Conservation (phyloP, 192 early-diverging fungal genomes). For the Chytriomyces hyalinus region DNA sequence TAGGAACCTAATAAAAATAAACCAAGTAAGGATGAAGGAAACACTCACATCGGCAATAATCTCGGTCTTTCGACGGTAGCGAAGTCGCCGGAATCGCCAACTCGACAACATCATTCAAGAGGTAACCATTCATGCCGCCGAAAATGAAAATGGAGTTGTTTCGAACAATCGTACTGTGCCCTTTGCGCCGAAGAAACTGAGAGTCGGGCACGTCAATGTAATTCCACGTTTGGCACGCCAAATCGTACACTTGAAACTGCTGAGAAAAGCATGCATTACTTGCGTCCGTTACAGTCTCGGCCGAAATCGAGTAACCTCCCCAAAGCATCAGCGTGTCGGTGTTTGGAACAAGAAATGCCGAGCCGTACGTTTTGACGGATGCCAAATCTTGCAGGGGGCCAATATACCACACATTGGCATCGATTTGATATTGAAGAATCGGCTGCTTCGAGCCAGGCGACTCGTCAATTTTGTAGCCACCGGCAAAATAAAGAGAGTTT, state of each 20-base stretch:
- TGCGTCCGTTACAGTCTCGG: neutral
- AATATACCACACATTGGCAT: constrained; percentile 39
- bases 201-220: constrained; percentile 11
- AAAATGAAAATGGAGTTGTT: constrained; percentile 3
- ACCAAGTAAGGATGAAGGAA: neutral
- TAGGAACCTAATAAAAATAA: neutral
- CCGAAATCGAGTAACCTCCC: constrained; percentile 19
- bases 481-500: constrained; percentile 44
- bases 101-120: constrained; percentile 18
- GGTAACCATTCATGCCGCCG: constrained; percentile 25
- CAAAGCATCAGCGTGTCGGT: constrained; percentile 13
- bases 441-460: neutral
- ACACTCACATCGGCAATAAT: constrained; percentile 16
- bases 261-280: constrained; percentile 29
- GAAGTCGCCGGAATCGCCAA: neutral
- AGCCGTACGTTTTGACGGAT: constrained; percentile 7
- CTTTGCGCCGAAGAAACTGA: constrained; percentile 17
- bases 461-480: constrained; percentile 36
- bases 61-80: neutral
- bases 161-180: constrained; percentile 21
- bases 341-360: constrained; percentile 5
- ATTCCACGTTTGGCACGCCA: constrained; percentile 29
- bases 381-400: constrained; percentile 31
- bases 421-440: constrained; percentile 39
- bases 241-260: constrained; percentile 27